phyloP scores from a whole-genome alignment of 306 rosid species.

The Glycine tomentella region DNA sequence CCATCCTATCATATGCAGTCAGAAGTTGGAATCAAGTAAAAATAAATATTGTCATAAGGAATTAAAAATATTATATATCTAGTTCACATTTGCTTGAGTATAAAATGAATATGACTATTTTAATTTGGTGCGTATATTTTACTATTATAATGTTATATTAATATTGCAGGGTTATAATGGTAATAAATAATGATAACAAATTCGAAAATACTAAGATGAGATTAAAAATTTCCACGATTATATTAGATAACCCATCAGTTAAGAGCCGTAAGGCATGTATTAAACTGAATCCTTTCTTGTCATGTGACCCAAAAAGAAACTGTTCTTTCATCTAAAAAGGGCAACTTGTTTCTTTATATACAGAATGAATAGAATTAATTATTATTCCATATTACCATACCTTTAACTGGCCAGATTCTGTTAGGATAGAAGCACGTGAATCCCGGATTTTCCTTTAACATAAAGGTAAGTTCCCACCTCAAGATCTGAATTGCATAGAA shows the following conservation, averaged over 20 bases:
- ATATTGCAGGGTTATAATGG: not conserved
- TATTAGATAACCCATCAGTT: not conserved
- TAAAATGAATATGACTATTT: not conserved
- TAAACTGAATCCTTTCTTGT: not conserved
- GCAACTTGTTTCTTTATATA: not conserved
- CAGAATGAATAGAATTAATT: not conserved
- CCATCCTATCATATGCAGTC: not conserved
- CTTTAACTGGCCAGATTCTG: conserved; percentile 43
- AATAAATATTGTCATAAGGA: not conserved
- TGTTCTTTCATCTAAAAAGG: conserved; percentile 11
- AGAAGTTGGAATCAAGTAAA: not conserved
- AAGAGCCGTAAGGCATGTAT: not conserved
- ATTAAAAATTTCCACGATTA: not conserved
- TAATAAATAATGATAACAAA: not conserved
- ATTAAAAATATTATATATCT: not conserved
- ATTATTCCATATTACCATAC: not conserved
- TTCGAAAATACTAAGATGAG: not conserved
- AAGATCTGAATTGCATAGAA: conserved; percentile 43
- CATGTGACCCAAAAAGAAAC: too few species aligned
- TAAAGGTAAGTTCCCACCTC: conserved; percentile 37
- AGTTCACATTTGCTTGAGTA: not conserved
- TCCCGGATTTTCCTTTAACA: conserved; percentile 41
- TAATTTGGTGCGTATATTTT: not conserved
- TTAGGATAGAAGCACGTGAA: conserved; percentile 56
- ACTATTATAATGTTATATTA: not conserved